phyloP scores from a whole-genome alignment of 2,329 filamentous ascomycete species.

The Ophiosphaerella herpotricha region DNA sequence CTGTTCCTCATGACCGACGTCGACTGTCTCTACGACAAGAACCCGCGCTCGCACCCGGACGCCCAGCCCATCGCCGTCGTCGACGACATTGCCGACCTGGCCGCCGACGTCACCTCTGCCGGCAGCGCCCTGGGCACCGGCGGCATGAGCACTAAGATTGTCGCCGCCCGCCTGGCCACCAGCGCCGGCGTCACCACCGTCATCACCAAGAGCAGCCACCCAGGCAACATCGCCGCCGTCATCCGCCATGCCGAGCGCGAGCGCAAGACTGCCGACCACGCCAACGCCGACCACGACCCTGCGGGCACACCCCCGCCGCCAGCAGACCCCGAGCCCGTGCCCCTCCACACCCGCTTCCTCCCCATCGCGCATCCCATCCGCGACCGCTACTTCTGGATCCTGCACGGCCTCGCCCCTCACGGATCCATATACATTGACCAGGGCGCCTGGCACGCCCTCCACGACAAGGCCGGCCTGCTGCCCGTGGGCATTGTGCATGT shows the following conservation, averaged over 20 bases:
- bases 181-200: conserved; percentile 94
- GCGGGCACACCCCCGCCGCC: conserved; percentile 23
- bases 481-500: conserved; percentile 91
- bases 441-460: conserved; percentile 81
- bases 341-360: conserved; percentile 90
- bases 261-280: conserved; percentile 43
- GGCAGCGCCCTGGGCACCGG: conserved; percentile 90
- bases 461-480: conserved; percentile 82
- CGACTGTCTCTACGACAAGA: conserved; percentile 95
- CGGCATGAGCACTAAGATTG: conserved; percentile 97
- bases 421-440: conserved; percentile 90
- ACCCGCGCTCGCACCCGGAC: conserved; percentile 82
- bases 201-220: conserved; percentile 91
- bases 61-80: conserved; percentile 91
- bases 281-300: conserved; percentile 3
- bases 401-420: conserved; percentile 88
- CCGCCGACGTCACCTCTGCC: conserved; percentile 87
- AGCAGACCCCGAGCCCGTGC: conserved; percentile 40
- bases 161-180: conserved; percentile 87
- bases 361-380: conserved; percentile 83
- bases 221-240: conserved; percentile 87
- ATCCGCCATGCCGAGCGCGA: conserved; percentile 76
- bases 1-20: conserved; percentile 99
- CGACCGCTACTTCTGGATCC: conserved; percentile 95
- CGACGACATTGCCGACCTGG: conserved; percentile 79